A percentile compares a stretch with the other conserved stretches of the same genome.
Conservation (phyloP, 495 filamentous ascomycete species). For the Thermochaetoides thermophila region DNA sequence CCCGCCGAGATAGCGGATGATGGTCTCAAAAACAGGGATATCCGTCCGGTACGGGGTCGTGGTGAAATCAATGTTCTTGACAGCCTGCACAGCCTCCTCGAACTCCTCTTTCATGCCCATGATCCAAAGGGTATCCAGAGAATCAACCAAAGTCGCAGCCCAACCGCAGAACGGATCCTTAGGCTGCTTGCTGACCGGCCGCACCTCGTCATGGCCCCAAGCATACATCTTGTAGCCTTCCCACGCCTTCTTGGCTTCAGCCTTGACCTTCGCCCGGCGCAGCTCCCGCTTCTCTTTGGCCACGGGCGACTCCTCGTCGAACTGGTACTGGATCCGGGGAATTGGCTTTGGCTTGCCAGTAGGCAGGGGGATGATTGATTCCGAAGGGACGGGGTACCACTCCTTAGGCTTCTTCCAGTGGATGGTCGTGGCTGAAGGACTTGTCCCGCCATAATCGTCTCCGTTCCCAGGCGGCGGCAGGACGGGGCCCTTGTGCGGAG, state of each 20-base stretch:
- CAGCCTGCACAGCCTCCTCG: conserved; percentile 61
- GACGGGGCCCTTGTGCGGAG: no score
- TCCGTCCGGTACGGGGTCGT: conserved; percentile 41
- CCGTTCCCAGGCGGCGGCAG: no score
- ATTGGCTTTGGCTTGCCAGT: conserved; percentile 51
- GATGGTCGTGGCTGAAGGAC: conserved; percentile 16
- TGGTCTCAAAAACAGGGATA: conserved; percentile 78
- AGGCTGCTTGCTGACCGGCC: conserved; percentile 46
- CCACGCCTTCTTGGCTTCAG: conserved; percentile 69
- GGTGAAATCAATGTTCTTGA: conserved; percentile 80
- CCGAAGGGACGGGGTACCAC: conserved; percentile 55
- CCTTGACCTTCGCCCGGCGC: conserved; percentile 54
- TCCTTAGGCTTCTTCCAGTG: conserved; percentile 62
- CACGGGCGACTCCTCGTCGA: conserved; percentile 45
- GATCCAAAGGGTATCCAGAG: conserved; percentile 92
- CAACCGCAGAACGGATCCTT: conserved; percentile 81
- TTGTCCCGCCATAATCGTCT: conserved; percentile 5
- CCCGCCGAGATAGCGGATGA: conserved; percentile 76
- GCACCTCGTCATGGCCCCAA: conserved; percentile 74
- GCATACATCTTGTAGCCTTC: conserved; percentile 68
- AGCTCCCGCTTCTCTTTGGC: conserved; percentile 46
- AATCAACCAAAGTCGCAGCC: conserved; percentile 87
- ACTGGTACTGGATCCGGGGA: conserved; percentile 60
- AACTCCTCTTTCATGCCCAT: conserved; percentile 88
- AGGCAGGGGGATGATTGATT: conserved; percentile 61